These are phyloP conservation scores for Chionographis japonica DNA, from an alignment of 106 monocot genomes.

Conservation along the genomic window DNA sequence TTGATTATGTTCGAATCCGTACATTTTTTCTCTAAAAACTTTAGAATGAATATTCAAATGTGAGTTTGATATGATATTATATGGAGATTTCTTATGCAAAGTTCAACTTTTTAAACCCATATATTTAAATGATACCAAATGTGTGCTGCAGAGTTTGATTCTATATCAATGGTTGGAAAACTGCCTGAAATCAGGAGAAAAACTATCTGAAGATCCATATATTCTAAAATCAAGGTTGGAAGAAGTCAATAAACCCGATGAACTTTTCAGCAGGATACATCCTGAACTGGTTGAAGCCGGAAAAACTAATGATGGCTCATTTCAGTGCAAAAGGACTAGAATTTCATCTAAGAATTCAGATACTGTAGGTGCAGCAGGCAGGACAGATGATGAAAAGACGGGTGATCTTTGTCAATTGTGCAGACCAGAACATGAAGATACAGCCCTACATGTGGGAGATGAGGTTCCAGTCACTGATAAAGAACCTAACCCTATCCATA, in stretches of 20 bases:
- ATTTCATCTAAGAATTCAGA: conserved; percentile 10
- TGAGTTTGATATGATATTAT: no score
- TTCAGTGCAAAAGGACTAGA: conserved; percentile 9
- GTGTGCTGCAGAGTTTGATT: conserved; percentile 47
- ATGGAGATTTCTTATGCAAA: no score
- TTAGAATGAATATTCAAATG: no score
- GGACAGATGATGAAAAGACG: conserved; percentile 4
- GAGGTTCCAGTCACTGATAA: conserved; percentile 3
- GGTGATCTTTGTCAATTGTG: not conserved
- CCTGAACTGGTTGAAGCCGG: conserved; percentile 6
- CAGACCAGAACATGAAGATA: conserved; percentile 1
- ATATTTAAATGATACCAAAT: not conserved
- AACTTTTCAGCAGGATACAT: not conserved
- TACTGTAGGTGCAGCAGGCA: conserved; percentile 2
- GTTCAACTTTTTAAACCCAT: not conserved
- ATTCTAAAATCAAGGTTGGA: conserved; percentile 24
- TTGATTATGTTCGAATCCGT: no score
- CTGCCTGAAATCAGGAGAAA: conserved; percentile 71
- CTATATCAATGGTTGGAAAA: conserved; percentile 69
- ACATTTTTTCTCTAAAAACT: no score
- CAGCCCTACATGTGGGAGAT: not conserved
- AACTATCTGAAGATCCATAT: conserved; percentile 41
- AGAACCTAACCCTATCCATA: not conserved
- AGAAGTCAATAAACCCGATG: conserved; percentile 13
- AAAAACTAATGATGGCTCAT: conserved; percentile 10